Base-by-base conservation (phyloP, 345 rosid genomes). In the Aquilaria malaccensis region DNA sequence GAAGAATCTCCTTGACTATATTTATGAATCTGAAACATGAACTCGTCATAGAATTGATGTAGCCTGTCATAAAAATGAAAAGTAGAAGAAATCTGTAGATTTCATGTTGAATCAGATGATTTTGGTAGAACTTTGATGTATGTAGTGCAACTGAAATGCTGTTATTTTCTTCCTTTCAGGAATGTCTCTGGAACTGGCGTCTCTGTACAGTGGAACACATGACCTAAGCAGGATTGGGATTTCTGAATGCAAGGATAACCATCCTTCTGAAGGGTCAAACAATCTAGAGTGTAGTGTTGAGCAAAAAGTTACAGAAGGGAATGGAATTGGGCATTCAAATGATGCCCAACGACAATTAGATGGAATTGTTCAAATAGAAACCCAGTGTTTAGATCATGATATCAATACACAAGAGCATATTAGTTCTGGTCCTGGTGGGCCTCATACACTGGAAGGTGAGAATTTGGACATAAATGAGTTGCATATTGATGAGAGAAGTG, bases 181-280 rank as follows among this genome's bases (percentile, higher is more conserved):
- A 72, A 67, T 88, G 81, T 84, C 87, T 4, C 67, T 68, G 45
- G 87, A 88, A 61, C 74, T 91, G 75, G 70, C 67, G 51, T 67
- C 72, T 61, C 66, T 91, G 74, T 86, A 74, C 53, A 70, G 72
- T 71, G 86, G 78, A 79, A 69, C 76, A 54, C 76, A 79, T 80
- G 95, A 95, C 76, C 69, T 82, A 52, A 83, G 87, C 60, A 67
- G 79, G 71, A 77, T 85, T 65, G 73, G 32, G 69, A 60, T 87
- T 72, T 74, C 65, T 30, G 83, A 82, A 78, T 69, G 51, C 63
- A 77, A 67, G 68, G 78, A 76, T 59, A 64, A 52, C 57, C 64
- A 59, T 72, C 52, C 82, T 66, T 59, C 72, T 56, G 82, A 76
- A 70, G 73, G 58, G 10, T 66, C 67, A 45, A 70, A 74, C 74